Conservation (phyloP, 2,329 filamentous ascomycete species). For the Microsporum canis region DNA sequence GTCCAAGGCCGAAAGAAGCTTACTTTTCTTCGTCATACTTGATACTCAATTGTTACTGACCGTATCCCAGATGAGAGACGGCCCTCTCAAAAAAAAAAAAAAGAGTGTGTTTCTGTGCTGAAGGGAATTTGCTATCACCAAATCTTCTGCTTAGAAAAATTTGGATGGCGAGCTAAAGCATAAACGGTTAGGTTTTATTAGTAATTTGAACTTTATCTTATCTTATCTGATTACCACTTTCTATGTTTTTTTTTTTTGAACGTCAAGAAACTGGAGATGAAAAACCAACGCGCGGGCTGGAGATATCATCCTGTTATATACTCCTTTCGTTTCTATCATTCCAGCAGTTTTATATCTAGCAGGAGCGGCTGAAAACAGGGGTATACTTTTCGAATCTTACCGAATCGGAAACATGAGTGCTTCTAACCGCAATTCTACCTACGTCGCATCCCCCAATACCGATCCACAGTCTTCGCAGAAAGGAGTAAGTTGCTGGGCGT, state of each 20-base stretch:
- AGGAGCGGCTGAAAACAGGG: not conserved
- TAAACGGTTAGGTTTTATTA: not conserved
- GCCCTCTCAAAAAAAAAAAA: not conserved
- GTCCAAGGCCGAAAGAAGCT: constrained; percentile 48
- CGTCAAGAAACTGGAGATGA: not conserved
- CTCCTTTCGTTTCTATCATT: not conserved
- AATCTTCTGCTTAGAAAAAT: constrained; percentile 5
- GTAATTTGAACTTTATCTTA: not conserved
- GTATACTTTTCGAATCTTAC: too few relatives aligned
- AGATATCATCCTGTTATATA: not conserved
- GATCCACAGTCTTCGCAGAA: not conserved
- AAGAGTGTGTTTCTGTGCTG: not conserved
- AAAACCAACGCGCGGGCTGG: not conserved
- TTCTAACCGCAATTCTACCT: not conserved
- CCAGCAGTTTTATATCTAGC: not conserved
- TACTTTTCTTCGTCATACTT: constrained; percentile 44
- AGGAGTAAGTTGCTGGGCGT: not conserved
- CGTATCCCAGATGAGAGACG: not conserved
- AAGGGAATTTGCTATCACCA: not conserved
- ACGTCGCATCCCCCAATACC: not conserved
- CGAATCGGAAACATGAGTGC: not conserved
- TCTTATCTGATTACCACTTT: constrained; percentile 6
- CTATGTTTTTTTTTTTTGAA: not conserved
- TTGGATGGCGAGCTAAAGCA: constrained; percentile 7
- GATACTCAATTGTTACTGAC: constrained; percentile 8